Evolutionary conservation across 164 flowering plant genomes (phyloP), one percentile per base, ranked within the genome.

Genomic region (Dillenia suffruticosa): DNA sequence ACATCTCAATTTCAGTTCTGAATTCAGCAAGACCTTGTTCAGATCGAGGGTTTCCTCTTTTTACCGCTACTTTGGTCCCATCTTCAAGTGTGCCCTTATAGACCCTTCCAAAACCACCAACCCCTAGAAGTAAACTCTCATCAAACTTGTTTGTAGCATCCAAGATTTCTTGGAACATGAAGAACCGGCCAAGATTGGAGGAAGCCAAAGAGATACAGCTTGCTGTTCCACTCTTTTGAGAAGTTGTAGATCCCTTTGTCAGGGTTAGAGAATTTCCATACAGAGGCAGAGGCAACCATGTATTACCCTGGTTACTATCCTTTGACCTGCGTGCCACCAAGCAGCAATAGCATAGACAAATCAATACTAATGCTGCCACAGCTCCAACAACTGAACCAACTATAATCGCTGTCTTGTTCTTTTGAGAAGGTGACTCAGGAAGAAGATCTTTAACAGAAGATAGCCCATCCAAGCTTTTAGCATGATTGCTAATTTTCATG

Each of bases 91-190:
- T 88, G 57, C 96, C 98, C 60, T 82, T 81, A 72, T 86, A 92
- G 19, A 92, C 98, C 68, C 86, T 76, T 9, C 98, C 98, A 66
- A 92, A 92, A n/a, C 98, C 98, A 51, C 98, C 98, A 54, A 90
- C 94, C n/a, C 96, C 98, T 11, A 92, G 86, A 58, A 92, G 82
- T 58, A 81, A 75, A 70, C 62, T 76, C 71, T 90, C 96, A 52
- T 90, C 96, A 59, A 92, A 92, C 56, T 87, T 90, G 73, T 88
- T 87, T 8, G 98, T 90, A 1, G 96, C 90, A 66, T 90, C 93
- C 70, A 84, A 69, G 68, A 92, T 92, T 72, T 90, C 96, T 63
- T 82, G 89, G 72, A 90, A 84, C 58, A 73, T 74, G 81, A 92
- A 92, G 62, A 78, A 26, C 40, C 93, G 74, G 9, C 96, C 94